A percentile compares a stretch with the other conserved stretches of the same genome.
phyloP scores from a whole-genome alignment of 352 stramenopile species.

The Globisporangium irregulare region DNA sequence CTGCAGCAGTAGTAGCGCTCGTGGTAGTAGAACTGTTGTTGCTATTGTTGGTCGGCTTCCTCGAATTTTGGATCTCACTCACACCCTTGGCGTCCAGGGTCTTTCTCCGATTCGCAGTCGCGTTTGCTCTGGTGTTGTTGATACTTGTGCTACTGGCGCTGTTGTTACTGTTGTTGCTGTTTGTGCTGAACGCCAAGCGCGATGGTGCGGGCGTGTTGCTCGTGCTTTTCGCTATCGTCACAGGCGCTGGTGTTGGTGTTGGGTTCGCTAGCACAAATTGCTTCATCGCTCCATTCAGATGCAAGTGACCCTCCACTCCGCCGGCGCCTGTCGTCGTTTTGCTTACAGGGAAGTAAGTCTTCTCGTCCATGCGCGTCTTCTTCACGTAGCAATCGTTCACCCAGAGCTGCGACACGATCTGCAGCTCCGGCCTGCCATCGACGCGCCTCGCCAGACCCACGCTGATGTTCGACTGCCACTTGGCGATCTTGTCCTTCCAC shows the following conservation, averaged over 20 bases:
- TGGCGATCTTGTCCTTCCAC: conserved; percentile 74
- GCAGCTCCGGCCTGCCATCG: conserved; percentile 35
- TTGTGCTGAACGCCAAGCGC: neutral
- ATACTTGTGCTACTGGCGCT: neutral
- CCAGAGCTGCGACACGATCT: conserved; percentile 84
- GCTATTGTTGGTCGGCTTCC: neutral
- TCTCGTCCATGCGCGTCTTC: conserved; percentile 66
- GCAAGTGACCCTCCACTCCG: conserved; percentile 9
- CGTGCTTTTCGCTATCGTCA: neutral
- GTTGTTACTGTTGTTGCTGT: neutral
- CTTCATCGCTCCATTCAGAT: conserved; percentile 19
- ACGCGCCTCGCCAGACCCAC: conserved; percentile 20
- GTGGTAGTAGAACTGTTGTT: neutral
- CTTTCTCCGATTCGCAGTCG: conserved; percentile 46
- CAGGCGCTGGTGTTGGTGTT: neutral
- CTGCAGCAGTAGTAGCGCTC: neutral
- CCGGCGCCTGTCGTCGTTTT: conserved; percentile 17
- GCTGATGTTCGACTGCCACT: conserved; percentile 48
- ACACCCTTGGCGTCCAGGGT: conserved; percentile 9
- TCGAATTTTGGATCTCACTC: neutral
- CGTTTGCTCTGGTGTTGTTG: conserved; percentile 17
- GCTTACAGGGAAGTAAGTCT: conserved; percentile 71
- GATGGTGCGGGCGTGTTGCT: conserved; percentile 2
- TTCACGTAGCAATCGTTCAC: conserved; percentile 80
- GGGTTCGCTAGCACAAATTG: conserved; percentile 13